A percentile compares a stretch with the other conserved stretches of the same genome.
phyloP scores from a whole-genome alignment of 2,329 filamentous ascomycete genomes.

The Exophiala calicioides region DNA sequence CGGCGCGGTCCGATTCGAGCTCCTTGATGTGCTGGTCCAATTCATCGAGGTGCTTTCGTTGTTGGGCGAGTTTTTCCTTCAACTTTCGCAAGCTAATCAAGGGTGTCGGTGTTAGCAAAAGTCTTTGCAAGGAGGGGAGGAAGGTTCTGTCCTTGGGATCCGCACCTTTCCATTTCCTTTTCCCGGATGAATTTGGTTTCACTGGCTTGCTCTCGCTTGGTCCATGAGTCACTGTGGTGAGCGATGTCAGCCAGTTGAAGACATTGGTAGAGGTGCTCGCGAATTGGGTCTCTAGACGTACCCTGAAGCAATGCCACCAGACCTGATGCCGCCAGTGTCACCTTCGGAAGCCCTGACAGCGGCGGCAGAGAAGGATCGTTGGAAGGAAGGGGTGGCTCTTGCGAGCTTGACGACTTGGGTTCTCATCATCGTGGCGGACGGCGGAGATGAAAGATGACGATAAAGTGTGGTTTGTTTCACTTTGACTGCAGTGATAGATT shows the following conservation, averaged over 20 bases:
- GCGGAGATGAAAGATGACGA: conserved; percentile 11
- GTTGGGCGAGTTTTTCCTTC: conserved; percentile 67
- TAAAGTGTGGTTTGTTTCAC: too few relatives aligned
- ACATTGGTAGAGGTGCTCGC: background rate
- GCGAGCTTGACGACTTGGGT: conserved; percentile 61
- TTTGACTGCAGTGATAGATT: background rate
- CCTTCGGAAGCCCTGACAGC: conserved; percentile 66
- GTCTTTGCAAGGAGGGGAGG: background rate
- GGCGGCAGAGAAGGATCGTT: conserved; percentile 63
- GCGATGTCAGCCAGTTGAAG: conserved; percentile 6
- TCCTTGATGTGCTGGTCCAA: conserved; percentile 87
- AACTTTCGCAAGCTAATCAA: conserved; percentile 64
- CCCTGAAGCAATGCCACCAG: conserved; percentile 40
- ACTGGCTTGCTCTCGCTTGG: conserved; percentile 81
- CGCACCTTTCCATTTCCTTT: conserved; percentile 83
- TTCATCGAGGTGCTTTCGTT: conserved; percentile 80
- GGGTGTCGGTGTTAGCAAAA: background rate
- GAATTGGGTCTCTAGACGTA: conserved; percentile 33
- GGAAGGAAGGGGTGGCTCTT: conserved; percentile 54
- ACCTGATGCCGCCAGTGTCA: conserved; percentile 60
- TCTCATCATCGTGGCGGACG: conserved; percentile 63
- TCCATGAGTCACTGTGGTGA: conserved; percentile 77
- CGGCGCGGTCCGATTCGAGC: conserved; percentile 70
- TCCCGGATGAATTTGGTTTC: conserved; percentile 83
- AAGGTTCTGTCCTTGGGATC: background rate